Percentiles rank a stretch among this genome's conserved stretches.
phyloP scores from a whole-genome alignment of 2,329 filamentous ascomycete species.

The Trichoderma pleuroti region DNA sequence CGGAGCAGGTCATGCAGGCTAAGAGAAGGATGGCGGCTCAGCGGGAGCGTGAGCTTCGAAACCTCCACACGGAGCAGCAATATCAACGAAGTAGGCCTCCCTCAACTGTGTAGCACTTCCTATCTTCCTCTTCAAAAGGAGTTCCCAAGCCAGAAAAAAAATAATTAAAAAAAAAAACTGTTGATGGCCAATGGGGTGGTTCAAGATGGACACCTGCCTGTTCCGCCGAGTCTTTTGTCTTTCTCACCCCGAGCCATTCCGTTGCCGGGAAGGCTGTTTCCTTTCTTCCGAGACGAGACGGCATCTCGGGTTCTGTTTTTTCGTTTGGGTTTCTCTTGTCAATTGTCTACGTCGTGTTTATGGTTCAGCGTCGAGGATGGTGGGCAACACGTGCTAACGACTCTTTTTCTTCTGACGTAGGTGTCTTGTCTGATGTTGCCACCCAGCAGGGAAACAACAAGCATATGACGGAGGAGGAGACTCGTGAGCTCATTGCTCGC shows the following conservation, averaged over 20 bases:
- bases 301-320: neutral
- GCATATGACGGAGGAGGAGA: constrained; percentile 91
- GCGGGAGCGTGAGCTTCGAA: constrained; percentile 97
- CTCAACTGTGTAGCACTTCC: constrained; percentile 65
- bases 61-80: constrained; percentile 99
- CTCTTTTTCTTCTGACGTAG: constrained; percentile 42
- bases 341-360: constrained; percentile 9
- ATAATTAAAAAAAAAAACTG: constrained; percentile 37
- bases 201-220: constrained; percentile 21
- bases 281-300: neutral
- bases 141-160: constrained; percentile 24
- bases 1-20: constrained; percentile 97
- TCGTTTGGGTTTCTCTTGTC: constrained; percentile 13
- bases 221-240: constrained; percentile 15
- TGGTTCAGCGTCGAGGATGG: constrained; percentile 26
- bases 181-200: constrained; percentile 23
- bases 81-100: constrained; percentile 97
- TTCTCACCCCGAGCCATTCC: constrained; percentile 12
- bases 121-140: constrained; percentile 30
- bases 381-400: constrained; percentile 35
- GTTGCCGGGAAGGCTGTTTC: constrained; percentile 11
- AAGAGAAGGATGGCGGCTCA: constrained; percentile 99
- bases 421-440: constrained; percentile 47
- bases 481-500: constrained; percentile 90
- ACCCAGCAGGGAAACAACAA: constrained; percentile 57